These are phyloP conservation scores for Talaromyces liani DNA, from an alignment of 495 filamentous ascomycete genomes.

Conservation along the genomic window DNA sequence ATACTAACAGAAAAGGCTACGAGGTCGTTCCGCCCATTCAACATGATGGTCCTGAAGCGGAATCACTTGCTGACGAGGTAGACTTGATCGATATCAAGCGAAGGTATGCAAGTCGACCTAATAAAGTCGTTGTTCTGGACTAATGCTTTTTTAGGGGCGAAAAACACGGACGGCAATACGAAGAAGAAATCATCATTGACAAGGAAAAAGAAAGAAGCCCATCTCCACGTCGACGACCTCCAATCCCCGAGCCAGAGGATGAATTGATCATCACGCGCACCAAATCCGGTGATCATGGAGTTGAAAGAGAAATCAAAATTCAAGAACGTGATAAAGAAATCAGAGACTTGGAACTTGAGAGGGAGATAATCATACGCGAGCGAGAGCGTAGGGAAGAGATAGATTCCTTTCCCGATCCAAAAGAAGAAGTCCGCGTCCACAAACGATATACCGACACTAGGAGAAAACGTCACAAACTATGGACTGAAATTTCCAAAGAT, in stretches of 20 bases:
- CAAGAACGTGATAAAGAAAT: constrained; percentile 9
- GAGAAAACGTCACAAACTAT: constrained; percentile 57
- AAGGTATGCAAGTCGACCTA: constrained; percentile 19
- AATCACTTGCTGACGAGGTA: constrained; percentile 21
- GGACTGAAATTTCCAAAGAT: constrained; percentile 97
- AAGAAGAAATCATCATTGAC: constrained; percentile 56
- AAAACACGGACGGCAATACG: constrained; percentile 29
- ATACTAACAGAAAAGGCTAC: constrained; percentile 18
- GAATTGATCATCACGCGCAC: constrained; percentile 8
- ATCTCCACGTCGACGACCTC: background rate
- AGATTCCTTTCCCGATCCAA: constrained; percentile 7
- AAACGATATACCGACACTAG: constrained; percentile 33
- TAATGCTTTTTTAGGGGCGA: constrained; percentile 10
- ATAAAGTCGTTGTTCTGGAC: background rate
- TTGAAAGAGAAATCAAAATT: background rate
- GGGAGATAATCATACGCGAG: constrained; percentile 4
- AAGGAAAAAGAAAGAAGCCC: constrained; percentile 18
- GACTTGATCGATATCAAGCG: constrained; percentile 47
- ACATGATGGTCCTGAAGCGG: constrained; percentile 28
- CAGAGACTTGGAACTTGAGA: background rate
- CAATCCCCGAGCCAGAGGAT: background rate
- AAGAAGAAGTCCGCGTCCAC: constrained; percentile 22
- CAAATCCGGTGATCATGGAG: constrained; percentile 7
- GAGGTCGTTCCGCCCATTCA: constrained; percentile 23
- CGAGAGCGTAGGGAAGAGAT: constrained; percentile 11